Evolutionary conservation across 2,329 filamentous ascomycete species (phyloP), one percentile per base, ranked within the genome.

Genomic region (Mycosphaerelloides madeirae): DNA sequence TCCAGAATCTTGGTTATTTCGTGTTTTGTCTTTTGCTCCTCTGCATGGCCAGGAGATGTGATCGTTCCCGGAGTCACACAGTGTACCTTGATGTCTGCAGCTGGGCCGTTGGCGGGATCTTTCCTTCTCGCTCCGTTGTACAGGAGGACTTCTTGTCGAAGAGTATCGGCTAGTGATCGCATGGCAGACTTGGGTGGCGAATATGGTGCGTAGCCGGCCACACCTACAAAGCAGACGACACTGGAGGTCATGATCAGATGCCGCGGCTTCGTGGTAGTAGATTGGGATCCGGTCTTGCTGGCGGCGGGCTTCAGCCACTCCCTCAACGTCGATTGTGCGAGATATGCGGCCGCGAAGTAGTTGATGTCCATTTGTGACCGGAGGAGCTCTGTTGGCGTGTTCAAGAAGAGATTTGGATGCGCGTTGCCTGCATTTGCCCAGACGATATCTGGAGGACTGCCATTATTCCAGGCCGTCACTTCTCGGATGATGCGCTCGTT

Each of bases 171-270:
- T 12, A 98, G 75, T 13, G 81, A 84, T 46, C 88, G 82, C 54
- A 98, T 74, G 1, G 93, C 93, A 42, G 83, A 83, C 70, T 98
- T 98, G 44, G 84, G 76, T 3, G 91, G 87, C 1, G 82, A 78
- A 67, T 98, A 98, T 0, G 87, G 78, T 0, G 75, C 77, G 67
- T 98, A 98, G 19, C 93, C 93, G 11, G 83, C 79, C 28, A 95
- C 66, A 11, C 87, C 79, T 57, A 84, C 82, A 57, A 95, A 84
- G 1, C 85, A 85, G 14, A 83, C 69, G 5, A 84, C 78, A 16
- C 85, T 93, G 13, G 83, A 82, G 1, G 93, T 97, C 68, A 97
- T 87, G 62, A 98, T 80, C 52, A 98, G 76, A 67, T 97, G 91
- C 43, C 84, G 79, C 8, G 83, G 73, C 50, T 77, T 69, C 4